A percentile compares a stretch with the other conserved stretches of the same genome.
Conservation (phyloP, 192 early-diverging fungal species). For the Gamsiella multidivaricata region DNA sequence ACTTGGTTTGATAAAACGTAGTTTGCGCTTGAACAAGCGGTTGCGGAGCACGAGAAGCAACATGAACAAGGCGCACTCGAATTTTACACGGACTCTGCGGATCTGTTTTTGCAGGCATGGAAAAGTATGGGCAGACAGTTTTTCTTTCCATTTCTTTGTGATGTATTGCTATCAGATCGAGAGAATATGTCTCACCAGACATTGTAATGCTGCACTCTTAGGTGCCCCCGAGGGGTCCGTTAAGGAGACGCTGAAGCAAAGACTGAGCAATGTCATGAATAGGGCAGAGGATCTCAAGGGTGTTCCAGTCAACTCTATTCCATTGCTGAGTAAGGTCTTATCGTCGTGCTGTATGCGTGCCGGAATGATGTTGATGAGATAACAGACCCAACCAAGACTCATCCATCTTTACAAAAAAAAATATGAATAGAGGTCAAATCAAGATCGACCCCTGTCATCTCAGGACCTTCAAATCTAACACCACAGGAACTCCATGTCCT, state of each 20-base stretch:
- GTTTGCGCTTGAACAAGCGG: conserved; percentile 48
- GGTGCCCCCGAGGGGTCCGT: conserved; percentile 29
- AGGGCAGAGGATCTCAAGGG: conserved; percentile 63
- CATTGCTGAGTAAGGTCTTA: conserved; percentile 27
- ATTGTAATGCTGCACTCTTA: no score
- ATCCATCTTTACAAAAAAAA: background rate
- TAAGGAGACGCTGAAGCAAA: conserved; percentile 31
- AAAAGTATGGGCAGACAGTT: conserved; percentile 46
- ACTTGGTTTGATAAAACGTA: no score
- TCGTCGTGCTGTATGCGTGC: no score
- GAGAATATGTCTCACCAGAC: no score
- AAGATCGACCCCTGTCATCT: conserved; percentile 26
- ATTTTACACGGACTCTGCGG: conserved; percentile 62
- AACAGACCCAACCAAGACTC: background rate
- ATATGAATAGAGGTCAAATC: conserved; percentile 47
- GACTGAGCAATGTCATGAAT: conserved; percentile 49
- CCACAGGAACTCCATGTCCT: conserved; percentile 37
- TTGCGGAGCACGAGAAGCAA: conserved; percentile 48
- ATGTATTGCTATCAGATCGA: no score
- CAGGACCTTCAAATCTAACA: conserved; percentile 30
- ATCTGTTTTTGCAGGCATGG: conserved; percentile 57
- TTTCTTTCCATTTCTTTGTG: no score
- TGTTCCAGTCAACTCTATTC: conserved; percentile 25
- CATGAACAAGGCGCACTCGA: conserved; percentile 59
- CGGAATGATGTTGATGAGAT: no score